A percentile compares a stretch with the other conserved stretches of the same genome.
Evolutionary conservation across 805 yeast species (phyloP).

Genomic region (Kockiozyma suomiensis): DNA sequence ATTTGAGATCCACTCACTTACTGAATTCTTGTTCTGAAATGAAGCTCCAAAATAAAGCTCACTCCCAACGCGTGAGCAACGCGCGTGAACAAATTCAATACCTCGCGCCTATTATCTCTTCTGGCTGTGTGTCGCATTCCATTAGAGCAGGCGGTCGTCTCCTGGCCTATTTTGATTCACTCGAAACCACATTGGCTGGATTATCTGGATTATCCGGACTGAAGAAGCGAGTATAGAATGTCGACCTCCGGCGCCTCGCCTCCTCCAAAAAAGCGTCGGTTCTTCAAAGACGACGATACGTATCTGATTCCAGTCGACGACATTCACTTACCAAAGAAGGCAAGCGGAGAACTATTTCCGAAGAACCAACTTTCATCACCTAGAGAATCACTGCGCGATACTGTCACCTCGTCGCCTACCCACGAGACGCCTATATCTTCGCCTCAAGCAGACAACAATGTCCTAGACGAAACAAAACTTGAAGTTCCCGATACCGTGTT

Average conservation of each 20-base stretch:
- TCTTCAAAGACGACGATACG: conserved; percentile 18
- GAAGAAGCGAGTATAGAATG: background rate
- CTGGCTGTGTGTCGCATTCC: too few relatives aligned
- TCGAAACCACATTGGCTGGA: too few relatives aligned
- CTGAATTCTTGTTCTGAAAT: too few relatives aligned
- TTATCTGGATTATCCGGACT: too few relatives aligned
- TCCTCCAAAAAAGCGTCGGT: conserved; percentile 17
- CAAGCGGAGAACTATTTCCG: background rate
- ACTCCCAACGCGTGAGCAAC: background rate
- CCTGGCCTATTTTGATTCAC: too few relatives aligned
- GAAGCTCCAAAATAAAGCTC: background rate
- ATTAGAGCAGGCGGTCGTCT: too few relatives aligned
- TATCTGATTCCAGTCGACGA: conserved; percentile 1
- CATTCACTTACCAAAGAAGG: background rate
- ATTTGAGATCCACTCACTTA: too few relatives aligned
- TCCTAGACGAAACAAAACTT: background rate
- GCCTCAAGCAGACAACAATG: conserved; percentile 11
- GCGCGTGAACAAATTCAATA: background rate
- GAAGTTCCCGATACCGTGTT: background rate
- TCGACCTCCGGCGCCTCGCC: background rate
- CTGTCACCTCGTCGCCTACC: background rate
- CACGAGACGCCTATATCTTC: conserved; percentile 30
- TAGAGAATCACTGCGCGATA: background rate
- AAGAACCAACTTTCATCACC: background rate
- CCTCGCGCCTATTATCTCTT: too few relatives aligned